These are phyloP conservation scores for Pistacia vera DNA, from an alignment of 345 rosid species.

Conservation along the genomic window DNA sequence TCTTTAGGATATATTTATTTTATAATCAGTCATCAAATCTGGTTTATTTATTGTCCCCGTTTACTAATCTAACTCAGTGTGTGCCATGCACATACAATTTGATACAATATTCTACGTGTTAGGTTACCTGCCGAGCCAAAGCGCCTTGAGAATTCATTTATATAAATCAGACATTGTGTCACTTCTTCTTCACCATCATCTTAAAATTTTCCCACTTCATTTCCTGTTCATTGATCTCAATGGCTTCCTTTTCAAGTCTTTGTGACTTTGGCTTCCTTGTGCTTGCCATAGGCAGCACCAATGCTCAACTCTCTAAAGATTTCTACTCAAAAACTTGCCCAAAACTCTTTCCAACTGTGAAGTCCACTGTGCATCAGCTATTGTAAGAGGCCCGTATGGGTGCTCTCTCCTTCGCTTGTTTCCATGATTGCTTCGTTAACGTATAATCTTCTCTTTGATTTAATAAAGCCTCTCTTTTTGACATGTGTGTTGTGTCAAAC, in stretches of 20 bases:
- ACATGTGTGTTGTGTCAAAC: background rate
- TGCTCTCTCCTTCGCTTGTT: constrained; percentile 86
- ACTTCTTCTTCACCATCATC: background rate
- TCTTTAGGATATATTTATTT: no score
- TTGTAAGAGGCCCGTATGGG: constrained; percentile 66
- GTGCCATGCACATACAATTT: constrained; percentile 23
- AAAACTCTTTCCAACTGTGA: constrained; percentile 48
- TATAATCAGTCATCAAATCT: background rate
- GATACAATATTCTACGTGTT: constrained; percentile 49
- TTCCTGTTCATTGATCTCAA: constrained; percentile 17
- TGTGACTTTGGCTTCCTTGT: constrained; percentile 38
- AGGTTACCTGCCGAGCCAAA: constrained; percentile 50
- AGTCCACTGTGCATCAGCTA: constrained; percentile 54
- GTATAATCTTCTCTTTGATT: constrained; percentile 29
- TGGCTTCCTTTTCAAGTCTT: constrained; percentile 22
- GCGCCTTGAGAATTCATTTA: constrained; percentile 26
- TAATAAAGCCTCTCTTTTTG: background rate
- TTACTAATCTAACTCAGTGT: background rate
- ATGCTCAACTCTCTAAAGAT: constrained; percentile 69
- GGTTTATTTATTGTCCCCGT: background rate
- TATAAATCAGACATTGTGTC: constrained; percentile 37
- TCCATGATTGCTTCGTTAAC: constrained; percentile 94
- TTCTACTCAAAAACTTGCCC: constrained; percentile 78
- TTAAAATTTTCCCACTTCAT: background rate
- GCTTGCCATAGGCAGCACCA: constrained; percentile 31